phyloP scores from a whole-genome alignment of 2,329 filamentous ascomycete genomes.

The Emmonsia crescens region DNA sequence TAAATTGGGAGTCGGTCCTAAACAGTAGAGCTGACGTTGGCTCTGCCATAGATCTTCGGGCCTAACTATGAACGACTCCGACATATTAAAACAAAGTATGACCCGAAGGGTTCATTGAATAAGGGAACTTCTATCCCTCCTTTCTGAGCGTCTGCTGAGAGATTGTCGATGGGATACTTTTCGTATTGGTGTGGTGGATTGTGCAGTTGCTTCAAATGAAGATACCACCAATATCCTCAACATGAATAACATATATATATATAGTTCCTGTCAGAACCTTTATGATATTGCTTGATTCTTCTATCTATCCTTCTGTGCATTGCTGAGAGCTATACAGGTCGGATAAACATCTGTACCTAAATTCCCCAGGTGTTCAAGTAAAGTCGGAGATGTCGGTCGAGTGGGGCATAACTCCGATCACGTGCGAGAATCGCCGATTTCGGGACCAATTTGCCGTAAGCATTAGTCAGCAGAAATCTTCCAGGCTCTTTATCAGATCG shows the following conservation, averaged over 20 bases:
- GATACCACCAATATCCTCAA: neutral
- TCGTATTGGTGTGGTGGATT: neutral
- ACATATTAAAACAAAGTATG: constrained; percentile 31
- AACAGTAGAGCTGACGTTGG: neutral
- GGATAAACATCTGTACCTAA: too few species aligned
- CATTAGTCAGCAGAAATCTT: constrained; percentile 11
- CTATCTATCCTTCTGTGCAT: too few species aligned
- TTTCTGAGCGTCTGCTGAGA: neutral
- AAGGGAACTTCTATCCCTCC: neutral
- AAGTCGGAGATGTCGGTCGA: neutral
- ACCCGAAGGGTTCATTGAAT: constrained; percentile 18
- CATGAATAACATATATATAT: neutral
- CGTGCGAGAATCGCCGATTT: neutral
- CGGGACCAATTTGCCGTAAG: neutral
- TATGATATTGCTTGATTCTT: too few species aligned
- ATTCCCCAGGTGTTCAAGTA: too few species aligned
- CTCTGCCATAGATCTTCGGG: constrained; percentile 24
- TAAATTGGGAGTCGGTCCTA: neutral
- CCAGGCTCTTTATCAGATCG: constrained; percentile 5
- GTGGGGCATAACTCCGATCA: neutral
- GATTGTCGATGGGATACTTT: neutral
- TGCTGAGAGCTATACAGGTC: too few species aligned
- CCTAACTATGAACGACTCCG: constrained; percentile 27
- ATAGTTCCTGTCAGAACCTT: too few species aligned
- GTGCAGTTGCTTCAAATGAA: neutral